Base-by-base conservation (phyloP, 352 stramenopile species). In the Thalassiosira livingstoniorum region DNA sequence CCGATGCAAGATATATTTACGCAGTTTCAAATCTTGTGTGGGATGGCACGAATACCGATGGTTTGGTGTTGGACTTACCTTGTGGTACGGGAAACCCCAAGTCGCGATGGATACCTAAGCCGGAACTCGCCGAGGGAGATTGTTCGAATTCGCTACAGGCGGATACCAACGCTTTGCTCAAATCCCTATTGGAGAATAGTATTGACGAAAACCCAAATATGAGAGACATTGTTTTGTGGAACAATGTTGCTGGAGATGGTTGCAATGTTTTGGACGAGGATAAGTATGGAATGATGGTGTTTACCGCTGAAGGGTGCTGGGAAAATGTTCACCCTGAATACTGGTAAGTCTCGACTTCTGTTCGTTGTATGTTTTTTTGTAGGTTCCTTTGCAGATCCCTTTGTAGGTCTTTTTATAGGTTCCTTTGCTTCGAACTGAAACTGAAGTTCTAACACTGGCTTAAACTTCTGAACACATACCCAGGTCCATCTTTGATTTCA, bases 301-400 rank as follows among this genome's bases (percentile, higher is more conserved):
- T 84, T 67, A 89, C 77, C 25, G 11, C 2, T n/a, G 82, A 86
- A 21, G 82, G 82, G 10, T 89, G 82, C 47, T 89, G 76, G 77
- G 77, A 89, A 45, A 89, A 89, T 67, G 70, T 86, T 43, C 73
- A 89, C 71, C 82, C 82, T 39, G 75, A 89, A 69, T 79, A 83
- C 45, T 81, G 83, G 75, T 87, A 62, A 87, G 81, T 75, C 4
- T 68, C 57, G 4, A 32, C n/a, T n/a, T n/a, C n/a, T n/a, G n/a
- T n/a, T n/a, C n/a, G n/a, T n/a, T n/a, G n/a, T n/a, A n/a, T n/a
- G n/a, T n/a, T n/a, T n/a, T n/a, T n/a, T n/a, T n/a, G n/a, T n/a
- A n/a, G n/a, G n/a, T n/a, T n/a, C n/a, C n/a, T n/a, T n/a, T n/a
- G n/a, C n/a, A n/a, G n/a, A n/a, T n/a, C n/a, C n/a, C n/a, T n/a